phyloP scores from a whole-genome alignment of 768 basidiomycete genomes.

The Russula sp. region DNA sequence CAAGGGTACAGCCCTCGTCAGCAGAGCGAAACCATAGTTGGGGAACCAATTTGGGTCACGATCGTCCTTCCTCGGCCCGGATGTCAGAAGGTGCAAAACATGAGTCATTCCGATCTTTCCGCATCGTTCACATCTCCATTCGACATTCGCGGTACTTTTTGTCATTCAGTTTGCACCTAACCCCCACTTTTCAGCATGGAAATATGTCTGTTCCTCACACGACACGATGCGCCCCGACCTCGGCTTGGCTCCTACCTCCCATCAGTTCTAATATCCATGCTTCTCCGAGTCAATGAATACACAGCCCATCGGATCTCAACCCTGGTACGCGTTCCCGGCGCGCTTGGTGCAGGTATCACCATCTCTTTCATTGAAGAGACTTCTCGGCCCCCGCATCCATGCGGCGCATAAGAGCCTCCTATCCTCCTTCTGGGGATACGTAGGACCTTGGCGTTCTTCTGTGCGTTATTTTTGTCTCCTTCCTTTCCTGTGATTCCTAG shows the following conservation, averaged over 20 bases:
- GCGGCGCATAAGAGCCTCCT: not conserved
- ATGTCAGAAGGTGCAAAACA: not conserved
- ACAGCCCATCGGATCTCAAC: not conserved
- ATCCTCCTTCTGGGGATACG: not conserved
- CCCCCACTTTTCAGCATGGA: not conserved
- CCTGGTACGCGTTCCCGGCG: not conserved
- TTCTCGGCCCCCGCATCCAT: not conserved
- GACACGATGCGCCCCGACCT: not conserved
- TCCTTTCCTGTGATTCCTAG: not conserved
- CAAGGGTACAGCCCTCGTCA: not conserved
- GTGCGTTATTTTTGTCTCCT: not conserved
- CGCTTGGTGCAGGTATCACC: not conserved
- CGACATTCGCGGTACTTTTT: not conserved
- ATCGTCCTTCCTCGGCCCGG: conserved; percentile 2
- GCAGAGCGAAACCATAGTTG: no score
- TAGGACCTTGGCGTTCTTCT: not conserved
- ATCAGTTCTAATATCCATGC: not conserved
- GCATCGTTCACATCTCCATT: not conserved
- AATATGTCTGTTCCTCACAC: not conserved
- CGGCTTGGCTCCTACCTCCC: not conserved
- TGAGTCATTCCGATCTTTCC: not conserved
- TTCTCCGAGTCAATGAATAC: no score
- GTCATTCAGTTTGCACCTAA: not conserved
- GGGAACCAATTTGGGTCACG: not conserved
- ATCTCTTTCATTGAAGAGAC: not conserved